Evolutionary conservation across 805 yeast species (phyloP).

Genomic region (Suhomyces canberraensis): DNA sequence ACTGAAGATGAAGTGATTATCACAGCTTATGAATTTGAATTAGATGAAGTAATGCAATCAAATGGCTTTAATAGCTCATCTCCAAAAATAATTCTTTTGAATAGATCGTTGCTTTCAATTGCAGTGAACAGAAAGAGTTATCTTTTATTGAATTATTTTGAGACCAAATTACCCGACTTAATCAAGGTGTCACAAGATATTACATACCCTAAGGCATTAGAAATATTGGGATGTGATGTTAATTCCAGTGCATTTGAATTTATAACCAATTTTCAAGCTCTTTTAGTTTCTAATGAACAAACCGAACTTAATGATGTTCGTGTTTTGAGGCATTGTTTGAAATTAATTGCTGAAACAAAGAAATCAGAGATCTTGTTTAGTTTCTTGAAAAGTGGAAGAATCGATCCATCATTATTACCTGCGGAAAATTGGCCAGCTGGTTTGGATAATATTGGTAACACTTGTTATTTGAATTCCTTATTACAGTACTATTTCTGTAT

Average conservation of each 20-base stretch:
- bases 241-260: constrained; percentile 57
- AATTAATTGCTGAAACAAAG: constrained; percentile 50
- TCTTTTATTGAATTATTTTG: constrained; percentile 53
- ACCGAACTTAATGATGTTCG: constrained; percentile 48
- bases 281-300: constrained; percentile 16
- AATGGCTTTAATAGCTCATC: constrained; percentile 29
- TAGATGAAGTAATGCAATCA: constrained; percentile 45
- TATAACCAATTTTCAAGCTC: constrained; percentile 50
- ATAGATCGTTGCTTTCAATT: constrained; percentile 59
- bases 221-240: constrained; percentile 45
- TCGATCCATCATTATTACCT: constrained; percentile 57
- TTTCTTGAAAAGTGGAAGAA: constrained; percentile 58
- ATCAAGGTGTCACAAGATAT: constrained; percentile 19
- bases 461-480: constrained; percentile 88
- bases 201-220: constrained; percentile 39
- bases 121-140: constrained; percentile 58
- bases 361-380: constrained; percentile 54
- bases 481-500: constrained; percentile 87
- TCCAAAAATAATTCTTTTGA: constrained; percentile 36
- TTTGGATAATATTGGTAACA: constrained; percentile 89
- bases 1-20: constrained; percentile 62
- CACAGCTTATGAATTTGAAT: constrained; percentile 68
- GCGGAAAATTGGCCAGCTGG: constrained; percentile 85
- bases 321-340: constrained; percentile 54
- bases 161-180: constrained; percentile 36